phyloP scores from a whole-genome alignment of 1,139 yeast species.

The Casaregolazyma lundiana region DNA sequence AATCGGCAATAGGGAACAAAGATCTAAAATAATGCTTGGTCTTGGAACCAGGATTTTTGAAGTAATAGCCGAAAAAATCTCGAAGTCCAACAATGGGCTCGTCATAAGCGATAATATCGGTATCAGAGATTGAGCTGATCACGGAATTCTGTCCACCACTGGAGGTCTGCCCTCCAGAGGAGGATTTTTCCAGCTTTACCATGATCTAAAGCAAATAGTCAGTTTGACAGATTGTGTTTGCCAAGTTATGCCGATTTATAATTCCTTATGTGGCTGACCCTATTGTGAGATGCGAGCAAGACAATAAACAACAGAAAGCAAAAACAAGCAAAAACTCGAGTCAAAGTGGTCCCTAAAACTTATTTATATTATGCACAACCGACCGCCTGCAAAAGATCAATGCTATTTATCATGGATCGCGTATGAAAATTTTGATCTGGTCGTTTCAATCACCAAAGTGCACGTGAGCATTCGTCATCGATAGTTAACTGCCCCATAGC shows the following conservation, averaged over 20 bases:
- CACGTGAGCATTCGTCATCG: slow-evolving; percentile 7
- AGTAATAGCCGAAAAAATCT: slow-evolving; percentile 14
- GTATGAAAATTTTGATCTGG: no score
- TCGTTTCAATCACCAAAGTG: slow-evolving; percentile 5
- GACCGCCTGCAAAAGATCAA: not conserved
- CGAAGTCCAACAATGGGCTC: slow-evolving; percentile 17
- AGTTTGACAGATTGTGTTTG: no score
- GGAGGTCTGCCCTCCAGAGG: not conserved
- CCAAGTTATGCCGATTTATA: no score
- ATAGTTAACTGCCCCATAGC: no score
- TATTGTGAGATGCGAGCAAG: not conserved
- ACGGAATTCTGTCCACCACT: not conserved
- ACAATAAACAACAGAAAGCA: not conserved
- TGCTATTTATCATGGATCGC: no score
- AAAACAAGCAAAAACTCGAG: not conserved
- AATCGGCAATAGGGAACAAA: slow-evolving; percentile 69
- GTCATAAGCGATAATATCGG: slow-evolving; percentile 18
- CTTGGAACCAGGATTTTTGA: slow-evolving; percentile 38
- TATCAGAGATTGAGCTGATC: slow-evolving; percentile 4
- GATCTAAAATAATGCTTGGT: slow-evolving; percentile 49
- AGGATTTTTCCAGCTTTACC: not conserved
- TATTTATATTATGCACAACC: not conserved
- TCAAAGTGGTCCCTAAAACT: not conserved
- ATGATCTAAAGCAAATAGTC: not conserved
- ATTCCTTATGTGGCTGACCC: no score